Evolutionary conservation across 495 filamentous ascomycete genomes (phyloP).

Genomic region (Penicillium coprophilum): DNA sequence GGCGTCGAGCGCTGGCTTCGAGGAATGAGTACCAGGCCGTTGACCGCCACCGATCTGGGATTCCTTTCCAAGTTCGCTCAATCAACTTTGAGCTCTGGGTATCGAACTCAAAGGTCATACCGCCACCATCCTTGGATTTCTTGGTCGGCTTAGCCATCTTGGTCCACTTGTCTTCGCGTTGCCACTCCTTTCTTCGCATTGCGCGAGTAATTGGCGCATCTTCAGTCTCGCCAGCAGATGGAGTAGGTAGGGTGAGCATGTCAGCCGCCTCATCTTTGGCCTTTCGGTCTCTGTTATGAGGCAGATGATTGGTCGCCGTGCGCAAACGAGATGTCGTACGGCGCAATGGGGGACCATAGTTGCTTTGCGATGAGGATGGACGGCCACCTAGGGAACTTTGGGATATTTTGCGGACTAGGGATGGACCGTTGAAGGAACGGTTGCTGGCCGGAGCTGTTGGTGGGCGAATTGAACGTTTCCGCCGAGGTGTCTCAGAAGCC

Average conservation of each 20-base stretch:
- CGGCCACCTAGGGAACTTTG: slow-evolving; percentile 31
- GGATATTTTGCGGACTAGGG: slow-evolving; percentile 49
- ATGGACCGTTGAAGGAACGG: slow-evolving; percentile 53
- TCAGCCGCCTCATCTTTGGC: slow-evolving; percentile 83
- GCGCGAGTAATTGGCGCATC: slow-evolving; percentile 55
- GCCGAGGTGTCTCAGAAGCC: slow-evolving; percentile 62
- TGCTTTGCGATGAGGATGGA: slow-evolving; percentile 49
- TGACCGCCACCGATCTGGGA: slow-evolving; percentile 92
- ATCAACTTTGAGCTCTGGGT: slow-evolving; percentile 80
- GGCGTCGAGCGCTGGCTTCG: slow-evolving; percentile 70
- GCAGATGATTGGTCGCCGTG: slow-evolving; percentile 70
- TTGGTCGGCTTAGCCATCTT: slow-evolving; percentile 83
- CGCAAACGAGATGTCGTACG: slow-evolving; percentile 50
- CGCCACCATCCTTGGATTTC: slow-evolving; percentile 62
- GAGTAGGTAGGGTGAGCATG: slow-evolving; percentile 80
- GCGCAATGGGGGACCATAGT: slow-evolving; percentile 39
- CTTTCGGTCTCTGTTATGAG: slow-evolving; percentile 70
- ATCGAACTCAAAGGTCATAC: slow-evolving; percentile 90
- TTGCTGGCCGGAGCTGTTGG: slow-evolving; percentile 43
- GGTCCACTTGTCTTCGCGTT: slow-evolving; percentile 89
- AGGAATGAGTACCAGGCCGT: slow-evolving; percentile 96
- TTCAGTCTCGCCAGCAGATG: slow-evolving; percentile 55
- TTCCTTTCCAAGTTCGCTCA: slow-evolving; percentile 94
- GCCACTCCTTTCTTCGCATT: slow-evolving; percentile 75
- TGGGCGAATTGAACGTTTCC: slow-evolving; percentile 53